These are phyloP conservation scores for Fusarium abutilonis DNA, from an alignment of 2,329 filamentous ascomycete species.

Conservation along the genomic window DNA sequence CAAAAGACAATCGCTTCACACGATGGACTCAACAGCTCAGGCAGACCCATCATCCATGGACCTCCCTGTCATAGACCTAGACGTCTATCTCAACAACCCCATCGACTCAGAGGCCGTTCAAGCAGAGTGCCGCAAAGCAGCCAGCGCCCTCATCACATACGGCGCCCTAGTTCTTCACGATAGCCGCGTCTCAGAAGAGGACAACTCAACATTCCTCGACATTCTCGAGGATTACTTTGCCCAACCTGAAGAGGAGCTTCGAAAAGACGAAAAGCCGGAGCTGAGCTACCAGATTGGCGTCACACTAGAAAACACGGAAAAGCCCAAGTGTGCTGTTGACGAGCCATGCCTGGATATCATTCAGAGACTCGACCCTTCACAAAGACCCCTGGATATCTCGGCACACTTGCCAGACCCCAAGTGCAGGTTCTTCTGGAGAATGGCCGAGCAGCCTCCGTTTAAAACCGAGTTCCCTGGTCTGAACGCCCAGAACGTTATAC, in stretches of 20 bases:
- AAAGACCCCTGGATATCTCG: slow-evolving; percentile 67
- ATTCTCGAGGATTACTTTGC: slow-evolving; percentile 73
- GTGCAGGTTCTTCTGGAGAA: slow-evolving; percentile 71
- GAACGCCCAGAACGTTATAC: slow-evolving; percentile 65
- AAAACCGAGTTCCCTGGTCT: slow-evolving; percentile 64
- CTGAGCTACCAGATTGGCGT: slow-evolving; percentile 70
- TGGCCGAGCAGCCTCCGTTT: slow-evolving; percentile 64
- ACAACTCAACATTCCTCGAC: slow-evolving; percentile 68
- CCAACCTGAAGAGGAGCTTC: slow-evolving; percentile 60
- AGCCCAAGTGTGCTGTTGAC: slow-evolving; percentile 70
- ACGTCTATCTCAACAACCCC: slow-evolving; percentile 61
- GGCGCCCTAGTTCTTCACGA: slow-evolving; percentile 69
- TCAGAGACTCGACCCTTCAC: slow-evolving; percentile 60
- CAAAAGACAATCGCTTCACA: background rate
- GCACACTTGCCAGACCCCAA: slow-evolving; percentile 68
- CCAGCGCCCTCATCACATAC: slow-evolving; percentile 66
- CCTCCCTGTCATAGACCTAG: slow-evolving; percentile 68
- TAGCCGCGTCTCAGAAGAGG: slow-evolving; percentile 64
- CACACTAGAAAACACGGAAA: slow-evolving; percentile 71
- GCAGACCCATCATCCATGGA: slow-evolving; percentile 59
- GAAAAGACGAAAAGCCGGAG: slow-evolving; percentile 64
- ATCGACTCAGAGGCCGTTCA: slow-evolving; percentile 56
- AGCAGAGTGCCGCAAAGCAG: slow-evolving; percentile 64
- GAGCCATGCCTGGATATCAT: slow-evolving; percentile 69
- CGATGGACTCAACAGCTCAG: slow-evolving; percentile 41